Base-by-base conservation (phyloP, 78 protist species). In the Blattamonas nauphoetae region DNA sequence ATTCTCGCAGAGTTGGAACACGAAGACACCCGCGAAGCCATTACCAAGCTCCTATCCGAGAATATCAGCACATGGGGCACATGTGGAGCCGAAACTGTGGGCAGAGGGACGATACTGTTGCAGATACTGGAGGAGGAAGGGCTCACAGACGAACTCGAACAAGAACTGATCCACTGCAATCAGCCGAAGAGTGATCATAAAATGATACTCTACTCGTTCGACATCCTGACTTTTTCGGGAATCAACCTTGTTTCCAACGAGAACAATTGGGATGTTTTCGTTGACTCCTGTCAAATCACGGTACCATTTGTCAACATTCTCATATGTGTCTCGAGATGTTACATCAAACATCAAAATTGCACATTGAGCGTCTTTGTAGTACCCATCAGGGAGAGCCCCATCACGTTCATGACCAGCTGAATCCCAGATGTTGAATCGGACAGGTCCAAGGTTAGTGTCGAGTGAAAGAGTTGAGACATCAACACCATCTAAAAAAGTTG, bases 271-370 rank as follows among this genome's bases (percentile, higher is more conserved):
- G 92, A 98, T 96, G 91, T 85, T 55, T 84, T 97, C 99, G 90
- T 99, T 96, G 77, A 97, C 99, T 44, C 99, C 93, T 33, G 77
- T 86, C 42, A 98, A 88, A 91, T 98, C 99, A 44, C 94, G 79
- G 93, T 97, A 93, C 99, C 99, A 98, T 93, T 88, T 94, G 84
- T 97, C 97, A 46, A 96, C 97, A 91, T 92, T 91, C 91, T 94
- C 94, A 97, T 98, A 98, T 33, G 99, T 96, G 42, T 90, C 44
- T 45, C 98, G 96, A 32, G 98, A 93, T 4, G 99, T 98, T 43
- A 98, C 99, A 79, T 98, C 99, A 91, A 98, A 98, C 99, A 98
- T 97, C 92, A 98, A 95, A 88, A 98, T 97, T 78, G 98, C 99
- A 84, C 96, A 92, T 82, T 96, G 93, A 45, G 98, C 98, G 85